A percentile compares a stretch with the other conserved stretches of the same genome.
Conservation (phyloP, 106 monocot genomes). For the Hemerocallis citrina region DNA sequence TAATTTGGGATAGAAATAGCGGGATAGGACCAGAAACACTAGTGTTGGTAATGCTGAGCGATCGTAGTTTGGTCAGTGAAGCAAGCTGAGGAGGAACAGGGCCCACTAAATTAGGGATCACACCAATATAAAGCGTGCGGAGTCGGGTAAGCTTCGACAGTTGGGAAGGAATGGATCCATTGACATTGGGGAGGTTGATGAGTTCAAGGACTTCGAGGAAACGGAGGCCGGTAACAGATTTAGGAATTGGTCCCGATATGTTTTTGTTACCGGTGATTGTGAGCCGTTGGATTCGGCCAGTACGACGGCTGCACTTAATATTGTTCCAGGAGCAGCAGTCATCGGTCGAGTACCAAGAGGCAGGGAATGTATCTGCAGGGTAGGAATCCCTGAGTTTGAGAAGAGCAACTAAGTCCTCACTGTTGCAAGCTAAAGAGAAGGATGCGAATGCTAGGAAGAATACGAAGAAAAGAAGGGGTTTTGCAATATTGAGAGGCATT, state of each 20-base stretch:
- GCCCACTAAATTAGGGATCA: constrained; percentile 23
- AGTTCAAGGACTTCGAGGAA: too few species aligned
- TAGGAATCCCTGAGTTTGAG: constrained; percentile 25
- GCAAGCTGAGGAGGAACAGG: constrained; percentile 27
- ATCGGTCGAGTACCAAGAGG: constrained; percentile 17
- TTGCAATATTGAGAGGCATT: too few species aligned
- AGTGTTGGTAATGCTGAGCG: constrained; percentile 22
- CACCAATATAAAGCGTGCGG: constrained; percentile 6
- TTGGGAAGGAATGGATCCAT: constrained; percentile 19
- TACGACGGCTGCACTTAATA: constrained; percentile 15
- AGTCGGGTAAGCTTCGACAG: constrained; percentile 31
- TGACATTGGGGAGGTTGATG: constrained; percentile 3
- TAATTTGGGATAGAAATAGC: constrained; percentile 13
- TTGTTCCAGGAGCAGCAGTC: constrained; percentile 34
- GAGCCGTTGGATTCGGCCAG: too few species aligned
- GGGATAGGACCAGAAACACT: constrained; percentile 38
- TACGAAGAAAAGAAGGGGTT: background rate
- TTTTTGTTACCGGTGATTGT: too few species aligned
- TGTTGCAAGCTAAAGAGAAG: constrained; percentile 13
- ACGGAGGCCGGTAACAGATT: too few species aligned
- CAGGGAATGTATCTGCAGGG: constrained; percentile 15
- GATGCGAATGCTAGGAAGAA: background rate
- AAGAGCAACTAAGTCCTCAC: constrained; percentile 23
- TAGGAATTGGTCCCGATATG: too few species aligned
- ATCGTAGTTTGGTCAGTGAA: constrained; percentile 12